These are phyloP conservation scores for Phytophthora citricola DNA, from an alignment of 352 stramenopile genomes.

Conservation along the genomic window DNA sequence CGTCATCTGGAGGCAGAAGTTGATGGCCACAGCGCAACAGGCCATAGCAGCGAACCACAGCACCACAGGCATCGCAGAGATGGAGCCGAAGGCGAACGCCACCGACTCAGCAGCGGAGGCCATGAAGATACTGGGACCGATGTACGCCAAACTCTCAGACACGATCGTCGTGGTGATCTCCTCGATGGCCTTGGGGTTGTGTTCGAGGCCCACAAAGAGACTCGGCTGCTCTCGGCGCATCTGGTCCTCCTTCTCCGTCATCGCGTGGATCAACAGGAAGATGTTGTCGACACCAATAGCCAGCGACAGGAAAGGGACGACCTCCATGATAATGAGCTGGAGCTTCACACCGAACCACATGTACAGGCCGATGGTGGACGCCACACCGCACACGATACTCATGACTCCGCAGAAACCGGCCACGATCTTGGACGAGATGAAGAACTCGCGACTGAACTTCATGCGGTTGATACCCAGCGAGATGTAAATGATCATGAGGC, in stretches of 20 bases:
- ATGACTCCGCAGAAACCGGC: conserved; percentile 65
- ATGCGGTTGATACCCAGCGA: conserved; percentile 71
- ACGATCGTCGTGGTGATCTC: conserved; percentile 48
- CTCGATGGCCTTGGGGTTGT: conserved; percentile 46
- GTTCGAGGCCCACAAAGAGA: conserved; percentile 53
- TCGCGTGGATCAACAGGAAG: conserved; percentile 69
- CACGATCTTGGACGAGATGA: conserved; percentile 63
- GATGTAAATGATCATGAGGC: conserved; percentile 75
- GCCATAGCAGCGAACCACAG: conserved; percentile 74
- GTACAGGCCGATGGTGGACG: conserved; percentile 67
- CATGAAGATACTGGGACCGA: conserved; percentile 75
- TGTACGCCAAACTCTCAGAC: conserved; percentile 51
- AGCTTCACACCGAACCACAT: conserved; percentile 66
- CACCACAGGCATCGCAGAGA: conserved; percentile 69
- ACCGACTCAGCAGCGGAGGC: conserved; percentile 59
- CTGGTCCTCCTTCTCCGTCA: conserved; percentile 56
- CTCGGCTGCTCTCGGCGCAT: conserved; percentile 37
- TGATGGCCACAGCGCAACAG: conserved; percentile 59
- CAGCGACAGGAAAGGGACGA: conserved; percentile 71
- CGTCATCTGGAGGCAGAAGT: conserved; percentile 72
- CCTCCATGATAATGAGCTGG: conserved; percentile 79
- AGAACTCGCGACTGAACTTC: conserved; percentile 53
- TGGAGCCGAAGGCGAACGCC: conserved; percentile 66
- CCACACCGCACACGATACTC: conserved; percentile 64
- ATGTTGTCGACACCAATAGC: conserved; percentile 80